phyloP scores from a whole-genome alignment of 2,329 filamentous ascomycete species.

The Xylariaceae sp. region DNA sequence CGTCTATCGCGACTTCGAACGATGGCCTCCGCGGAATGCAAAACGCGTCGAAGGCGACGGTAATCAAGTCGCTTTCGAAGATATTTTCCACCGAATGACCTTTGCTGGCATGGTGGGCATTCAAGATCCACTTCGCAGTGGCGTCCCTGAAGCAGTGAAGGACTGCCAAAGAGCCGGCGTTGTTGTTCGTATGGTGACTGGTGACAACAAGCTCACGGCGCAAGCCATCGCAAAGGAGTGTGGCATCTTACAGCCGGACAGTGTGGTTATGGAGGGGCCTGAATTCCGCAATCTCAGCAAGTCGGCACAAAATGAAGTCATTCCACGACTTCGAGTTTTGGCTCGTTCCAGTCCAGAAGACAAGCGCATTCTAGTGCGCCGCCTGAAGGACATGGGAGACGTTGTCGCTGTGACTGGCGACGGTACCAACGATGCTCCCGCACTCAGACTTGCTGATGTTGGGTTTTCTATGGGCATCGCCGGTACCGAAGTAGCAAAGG shows the following conservation, averaged over 20 bases:
- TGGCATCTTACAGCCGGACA: conserved; percentile 73
- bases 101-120: conserved; percentile 78
- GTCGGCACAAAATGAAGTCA: conserved; percentile 69
- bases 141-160: conserved; percentile 75
- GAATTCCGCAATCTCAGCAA: conserved; percentile 76
- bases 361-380: conserved; percentile 75
- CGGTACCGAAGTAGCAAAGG: conserved; percentile 84
- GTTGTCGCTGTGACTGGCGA: conserved; percentile 85
- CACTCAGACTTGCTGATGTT: conserved; percentile 80
- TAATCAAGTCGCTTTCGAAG: conserved; percentile 69
- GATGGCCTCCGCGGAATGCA: conserved; percentile 77
- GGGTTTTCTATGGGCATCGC: conserved; percentile 88
- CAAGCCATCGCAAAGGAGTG: conserved; percentile 81
- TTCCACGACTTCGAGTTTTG: conserved; percentile 73
- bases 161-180: conserved; percentile 79
- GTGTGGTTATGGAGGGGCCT: conserved; percentile 79
- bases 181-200: conserved; percentile 84
- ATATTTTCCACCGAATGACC: conserved; percentile 71
- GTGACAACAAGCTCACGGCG: conserved; percentile 81
- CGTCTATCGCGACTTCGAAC: conserved; percentile 81
- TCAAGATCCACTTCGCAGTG: conserved; percentile 78
- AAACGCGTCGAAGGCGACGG: conserved; percentile 61
- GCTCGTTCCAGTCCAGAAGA: conserved; percentile 79
- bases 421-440: conserved; percentile 83
- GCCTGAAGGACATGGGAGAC: conserved; percentile 74